These are phyloP conservation scores for Tardiomyces blankii DNA, from an alignment of 1,139 yeast genomes.

Conservation along the genomic window DNA sequence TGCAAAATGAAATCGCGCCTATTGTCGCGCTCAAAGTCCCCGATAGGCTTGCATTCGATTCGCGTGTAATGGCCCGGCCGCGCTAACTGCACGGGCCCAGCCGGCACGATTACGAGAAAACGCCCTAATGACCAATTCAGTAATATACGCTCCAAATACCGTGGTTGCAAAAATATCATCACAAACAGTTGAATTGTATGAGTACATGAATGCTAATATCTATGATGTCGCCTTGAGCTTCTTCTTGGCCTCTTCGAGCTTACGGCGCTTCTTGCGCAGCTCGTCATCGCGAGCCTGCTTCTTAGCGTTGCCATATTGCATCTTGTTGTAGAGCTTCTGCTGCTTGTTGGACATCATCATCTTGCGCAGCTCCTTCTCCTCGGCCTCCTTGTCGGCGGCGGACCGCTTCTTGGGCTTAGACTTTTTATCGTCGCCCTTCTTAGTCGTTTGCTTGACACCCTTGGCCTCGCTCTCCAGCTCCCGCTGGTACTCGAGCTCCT, in stretches of 20 bases:
- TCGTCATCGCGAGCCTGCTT: slow-evolving; percentile 70
- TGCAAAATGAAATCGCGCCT: slow-evolving; percentile 58
- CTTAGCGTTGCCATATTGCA: slow-evolving; percentile 86
- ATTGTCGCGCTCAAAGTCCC: slow-evolving; percentile 61
- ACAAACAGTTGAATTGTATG: too few relatives aligned
- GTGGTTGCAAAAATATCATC: too few relatives aligned
- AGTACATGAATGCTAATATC: neutral
- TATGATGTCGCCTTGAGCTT: neutral
- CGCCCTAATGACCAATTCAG: too few relatives aligned
- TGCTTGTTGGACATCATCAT: slow-evolving; percentile 98
- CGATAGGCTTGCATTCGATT: slow-evolving; percentile 72
- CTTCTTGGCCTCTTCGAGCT: slow-evolving; percentile 56
- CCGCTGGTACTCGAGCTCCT: slow-evolving; percentile 54
- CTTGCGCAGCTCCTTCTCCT: slow-evolving; percentile 78
- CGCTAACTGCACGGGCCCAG: neutral
- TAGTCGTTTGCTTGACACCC: slow-evolving; percentile 47
- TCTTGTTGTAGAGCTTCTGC: slow-evolving; percentile 86
- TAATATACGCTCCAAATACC: too few relatives aligned
- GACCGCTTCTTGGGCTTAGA: slow-evolving; percentile 20
- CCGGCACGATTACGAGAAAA: neutral
- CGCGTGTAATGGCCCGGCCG: slow-evolving; percentile 34
- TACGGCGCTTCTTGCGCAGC: slow-evolving; percentile 68
- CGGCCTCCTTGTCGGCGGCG: slow-evolving; percentile 40
- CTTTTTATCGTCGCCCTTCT: slow-evolving; percentile 12
- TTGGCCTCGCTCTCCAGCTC: slow-evolving; percentile 87